Evolutionary conservation across 1,139 yeast genomes (phyloP), one percentile per base, ranked within the genome.

Genomic region (Saccharomyces hybrid): DNA sequence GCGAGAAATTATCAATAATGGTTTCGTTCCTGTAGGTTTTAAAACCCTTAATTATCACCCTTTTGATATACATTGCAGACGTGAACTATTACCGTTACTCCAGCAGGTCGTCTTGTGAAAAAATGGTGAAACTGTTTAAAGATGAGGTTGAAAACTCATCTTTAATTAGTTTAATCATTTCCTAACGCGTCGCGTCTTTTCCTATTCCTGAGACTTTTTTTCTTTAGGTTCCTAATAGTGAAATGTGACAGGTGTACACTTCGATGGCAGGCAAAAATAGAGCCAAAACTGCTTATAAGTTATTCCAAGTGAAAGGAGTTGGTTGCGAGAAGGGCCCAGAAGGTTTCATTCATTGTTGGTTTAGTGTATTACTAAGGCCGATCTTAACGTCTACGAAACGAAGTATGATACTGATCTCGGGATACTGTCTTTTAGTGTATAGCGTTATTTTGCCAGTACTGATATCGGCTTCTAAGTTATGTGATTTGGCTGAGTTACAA

Each of bases 11-110:
- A 50, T 88, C 95, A 16, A 93, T 81, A 8, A 81, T 79, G 0
- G 97, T 88, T 51, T 88, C 83, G 68, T 88, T 86, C 73, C 88
- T 86, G 71, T 90, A 93, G 58, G 99, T 91, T 72, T 90, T 90
- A 76, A 93, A 93, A 49, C 99, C 99, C 69, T 90, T 96, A 57
- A 93, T 88, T 13, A 81, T 78, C 50, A 91, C 81, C 73, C 80
- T 64, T 56, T 69, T 71, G 60, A 74, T 73, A 57, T 72, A 71
- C 76, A 74, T 73, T 20, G 31, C 20, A 25, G 48, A 9, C 13
- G 5, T 20, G 26, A 16, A 38, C 44, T 38, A 38, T 38, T 38
- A 5, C n/a, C 16, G 25, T 20, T 9, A 23, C 13, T 9, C 20
- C n/a, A 16, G n/a, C 20, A 8, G n/a, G 25, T n/a, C 20, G 7